A percentile compares a stretch with the other conserved stretches of the same genome.
phyloP scores from a whole-genome alignment of 2,329 filamentous ascomycete species.

The Pseudogymnoascus sp. region DNA sequence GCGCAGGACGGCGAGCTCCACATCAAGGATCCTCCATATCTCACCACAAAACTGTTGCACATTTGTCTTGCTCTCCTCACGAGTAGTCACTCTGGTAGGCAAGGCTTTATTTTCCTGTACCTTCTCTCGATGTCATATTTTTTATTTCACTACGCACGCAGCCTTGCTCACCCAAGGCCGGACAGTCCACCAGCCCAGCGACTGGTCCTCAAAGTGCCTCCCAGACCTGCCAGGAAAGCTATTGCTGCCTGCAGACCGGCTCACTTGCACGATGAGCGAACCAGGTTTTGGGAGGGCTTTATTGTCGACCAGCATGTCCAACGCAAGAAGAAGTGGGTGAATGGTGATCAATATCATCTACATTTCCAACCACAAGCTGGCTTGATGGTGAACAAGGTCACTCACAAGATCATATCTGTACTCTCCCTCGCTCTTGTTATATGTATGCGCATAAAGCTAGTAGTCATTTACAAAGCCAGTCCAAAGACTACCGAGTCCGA shows the following conservation, averaged over 20 bases:
- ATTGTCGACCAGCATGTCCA: not conserved
- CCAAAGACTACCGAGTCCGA: not conserved
- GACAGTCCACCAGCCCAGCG: not conserved
- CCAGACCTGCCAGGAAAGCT: not conserved
- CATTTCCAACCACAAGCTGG: not conserved
- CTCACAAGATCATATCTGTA: conserved; percentile 1
- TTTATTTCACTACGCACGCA: not conserved
- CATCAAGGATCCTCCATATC: not conserved
- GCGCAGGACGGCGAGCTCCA: not conserved
- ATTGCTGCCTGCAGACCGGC: not conserved
- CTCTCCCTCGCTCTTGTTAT: not conserved
- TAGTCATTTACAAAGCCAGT: conserved; percentile 5
- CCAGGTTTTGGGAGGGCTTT: not conserved
- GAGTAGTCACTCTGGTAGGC: not conserved
- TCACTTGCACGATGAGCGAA: not conserved
- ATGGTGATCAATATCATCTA: not conserved
- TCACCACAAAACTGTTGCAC: not conserved
- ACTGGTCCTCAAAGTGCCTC: not conserved
- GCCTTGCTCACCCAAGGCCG: not conserved
- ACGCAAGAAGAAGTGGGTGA: not conserved
- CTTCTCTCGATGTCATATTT: not conserved
- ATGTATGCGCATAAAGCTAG: conserved; percentile 6
- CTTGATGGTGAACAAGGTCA: not conserved
- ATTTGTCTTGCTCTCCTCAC: not conserved
- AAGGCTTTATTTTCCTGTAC: not conserved